Evolutionary conservation across 768 basidiomycete species (phyloP).

Genomic region (Suillus sp.): DNA sequence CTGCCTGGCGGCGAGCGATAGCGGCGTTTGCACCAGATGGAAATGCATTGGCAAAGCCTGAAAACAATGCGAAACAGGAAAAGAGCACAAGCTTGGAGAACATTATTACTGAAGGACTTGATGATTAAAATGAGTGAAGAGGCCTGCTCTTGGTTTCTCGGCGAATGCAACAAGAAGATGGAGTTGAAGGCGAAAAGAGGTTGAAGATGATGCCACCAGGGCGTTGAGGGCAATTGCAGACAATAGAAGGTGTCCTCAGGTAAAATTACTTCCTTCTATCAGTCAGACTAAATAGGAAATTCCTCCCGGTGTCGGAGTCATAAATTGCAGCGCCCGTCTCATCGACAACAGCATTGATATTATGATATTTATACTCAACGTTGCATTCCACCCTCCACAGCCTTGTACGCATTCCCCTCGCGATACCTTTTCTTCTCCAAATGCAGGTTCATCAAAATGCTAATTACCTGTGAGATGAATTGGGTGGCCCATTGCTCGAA

Average conservation of each 20-base stretch:
- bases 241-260: constrained; percentile 3
- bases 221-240: constrained; percentile 19
- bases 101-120: constrained; percentile 23
- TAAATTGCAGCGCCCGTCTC: background rate
- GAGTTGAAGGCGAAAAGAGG: constrained; percentile 16
- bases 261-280: background rate
- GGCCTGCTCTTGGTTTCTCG: constrained; percentile 38
- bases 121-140: constrained; percentile 33
- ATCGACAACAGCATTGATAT: background rate
- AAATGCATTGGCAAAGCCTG: constrained; percentile 28
- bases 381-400: constrained; percentile 73
- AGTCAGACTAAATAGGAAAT: constrained; percentile 3
- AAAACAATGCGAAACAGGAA: constrained; percentile 29
- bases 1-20: constrained; percentile 23
- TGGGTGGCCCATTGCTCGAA: constrained; percentile 81
- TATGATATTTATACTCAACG: constrained; percentile 4
- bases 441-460: constrained; percentile 44
- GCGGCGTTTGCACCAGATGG: constrained; percentile 23
- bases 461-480: constrained; percentile 56
- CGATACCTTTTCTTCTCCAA: constrained; percentile 47
- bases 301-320: background rate
- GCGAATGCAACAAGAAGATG: constrained; percentile 25
- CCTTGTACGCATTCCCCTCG: constrained; percentile 83
- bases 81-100: constrained; percentile 21
- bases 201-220: constrained; percentile 36